phyloP scores from a whole-genome alignment of 179 eudicot genomes.

The Amaranthus tricolor region DNA sequence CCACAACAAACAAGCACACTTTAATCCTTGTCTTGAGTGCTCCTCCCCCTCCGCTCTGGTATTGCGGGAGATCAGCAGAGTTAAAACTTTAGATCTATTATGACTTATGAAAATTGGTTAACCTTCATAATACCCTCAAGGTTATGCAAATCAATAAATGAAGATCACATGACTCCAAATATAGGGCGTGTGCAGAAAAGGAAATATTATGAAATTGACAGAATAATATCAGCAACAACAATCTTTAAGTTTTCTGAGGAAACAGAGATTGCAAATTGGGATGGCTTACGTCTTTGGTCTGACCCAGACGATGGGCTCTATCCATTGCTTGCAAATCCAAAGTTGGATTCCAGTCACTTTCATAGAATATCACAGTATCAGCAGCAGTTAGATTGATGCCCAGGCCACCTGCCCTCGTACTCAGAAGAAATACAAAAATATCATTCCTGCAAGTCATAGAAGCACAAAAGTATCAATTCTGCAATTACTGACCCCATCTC shows the following conservation, averaged over 20 bases:
- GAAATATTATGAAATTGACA: too few species aligned
- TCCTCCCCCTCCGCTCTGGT: neutral
- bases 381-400: slow-evolving; percentile 98
- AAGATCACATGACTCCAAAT: too few species aligned
- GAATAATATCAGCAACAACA: slow-evolving; percentile 9
- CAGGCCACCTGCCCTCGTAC: slow-evolving; percentile 97
- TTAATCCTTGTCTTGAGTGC: neutral
- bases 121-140: neutral
- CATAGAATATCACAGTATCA: slow-evolving; percentile 95
- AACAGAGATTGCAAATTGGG: neutral
- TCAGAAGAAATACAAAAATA: slow-evolving; percentile 89
- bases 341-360: slow-evolving; percentile 99
- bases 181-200: too few species aligned
- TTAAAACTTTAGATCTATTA: neutral
- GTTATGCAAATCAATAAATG: neutral
- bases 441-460: slow-evolving; percentile 62
- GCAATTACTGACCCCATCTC: slow-evolving; percentile 22
- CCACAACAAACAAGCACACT: slow-evolving; percentile 1
- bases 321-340: slow-evolving; percentile 99
- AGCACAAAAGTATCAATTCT: slow-evolving; percentile 79
- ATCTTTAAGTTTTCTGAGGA: slow-evolving; percentile 4
- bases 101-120: neutral
- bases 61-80: neutral
- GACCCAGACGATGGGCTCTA: slow-evolving; percentile 98
- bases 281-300: slow-evolving; percentile 92